phyloP scores from a whole-genome alignment of 2,329 filamentous ascomycete genomes.

The Mycogone perniciosa region DNA sequence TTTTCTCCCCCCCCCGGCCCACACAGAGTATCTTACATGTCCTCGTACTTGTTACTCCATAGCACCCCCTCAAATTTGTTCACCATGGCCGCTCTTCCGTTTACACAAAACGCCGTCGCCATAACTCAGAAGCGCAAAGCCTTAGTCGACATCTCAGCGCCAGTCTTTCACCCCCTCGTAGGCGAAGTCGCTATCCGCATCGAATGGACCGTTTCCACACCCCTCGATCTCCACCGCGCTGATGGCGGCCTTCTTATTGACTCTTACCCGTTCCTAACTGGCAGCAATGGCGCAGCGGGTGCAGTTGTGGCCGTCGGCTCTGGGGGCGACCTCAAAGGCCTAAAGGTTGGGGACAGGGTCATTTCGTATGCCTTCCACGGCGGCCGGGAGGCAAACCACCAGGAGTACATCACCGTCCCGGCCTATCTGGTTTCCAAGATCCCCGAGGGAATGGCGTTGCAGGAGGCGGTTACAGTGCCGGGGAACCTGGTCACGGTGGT shows the following conservation, averaged over 20 bases:
- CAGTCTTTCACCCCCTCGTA: conserved; percentile 15
- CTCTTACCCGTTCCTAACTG: conserved; percentile 42
- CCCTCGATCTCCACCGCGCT: conserved; percentile 55
- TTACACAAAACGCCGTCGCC: conserved; percentile 57
- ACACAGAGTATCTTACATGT: too few species aligned
- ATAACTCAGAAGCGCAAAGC: conserved; percentile 47
- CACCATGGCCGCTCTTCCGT: conserved; percentile 39
- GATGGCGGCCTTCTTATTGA: conserved; percentile 51
- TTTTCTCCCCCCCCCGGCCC: too few species aligned
- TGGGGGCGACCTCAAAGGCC: conserved; percentile 28
- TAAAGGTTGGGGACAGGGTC: conserved; percentile 49
- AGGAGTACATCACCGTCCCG: conserved; percentile 48
- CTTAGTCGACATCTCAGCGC: conserved; percentile 48
- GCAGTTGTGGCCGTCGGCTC: conserved; percentile 45
- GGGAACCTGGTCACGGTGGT: conserved; percentile 56
- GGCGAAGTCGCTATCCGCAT: conserved; percentile 49
- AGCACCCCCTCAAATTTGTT: too few species aligned
- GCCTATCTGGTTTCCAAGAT: conserved; percentile 43
- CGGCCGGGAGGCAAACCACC: conserved; percentile 44
- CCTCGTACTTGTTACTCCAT: too few species aligned
- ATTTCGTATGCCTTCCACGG: conserved; percentile 47
- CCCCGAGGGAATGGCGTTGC: conserved; percentile 34
- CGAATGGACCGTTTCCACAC: conserved; percentile 54
- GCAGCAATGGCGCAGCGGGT: conserved; percentile 45
- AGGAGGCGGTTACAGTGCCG: conserved; percentile 45